Conservation (phyloP, 2,329 filamentous ascomycete genomes). For the Botrytis aclada region DNA sequence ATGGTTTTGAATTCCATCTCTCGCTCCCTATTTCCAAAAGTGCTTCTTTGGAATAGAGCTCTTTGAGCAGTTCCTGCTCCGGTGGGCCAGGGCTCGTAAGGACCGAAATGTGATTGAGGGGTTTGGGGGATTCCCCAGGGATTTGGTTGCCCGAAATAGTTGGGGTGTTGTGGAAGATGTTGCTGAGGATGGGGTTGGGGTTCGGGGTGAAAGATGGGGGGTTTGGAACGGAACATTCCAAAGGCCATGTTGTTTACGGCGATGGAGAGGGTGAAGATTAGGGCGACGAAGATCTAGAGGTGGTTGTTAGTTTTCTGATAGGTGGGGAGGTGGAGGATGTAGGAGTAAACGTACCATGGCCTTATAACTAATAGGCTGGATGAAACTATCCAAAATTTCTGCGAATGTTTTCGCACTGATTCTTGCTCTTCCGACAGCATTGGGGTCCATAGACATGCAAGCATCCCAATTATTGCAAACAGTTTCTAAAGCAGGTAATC, state of each 20-base stretch:
- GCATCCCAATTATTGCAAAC: slow-evolving; percentile 78
- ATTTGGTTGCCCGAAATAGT: slow-evolving; percentile 7
- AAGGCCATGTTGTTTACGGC: slow-evolving; percentile 52
- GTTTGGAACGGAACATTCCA: slow-evolving; percentile 37
- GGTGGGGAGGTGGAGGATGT: not conserved
- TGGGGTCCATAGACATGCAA: slow-evolving; percentile 83
- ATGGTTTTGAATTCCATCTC: not conserved
- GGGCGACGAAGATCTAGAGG: slow-evolving; percentile 49
- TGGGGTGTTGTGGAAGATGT: slow-evolving; percentile 26
- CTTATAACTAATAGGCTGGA: slow-evolving; percentile 87
- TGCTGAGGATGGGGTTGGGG: slow-evolving; percentile 34
- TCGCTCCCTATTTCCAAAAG: not conserved
- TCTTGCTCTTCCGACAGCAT: slow-evolving; percentile 72
- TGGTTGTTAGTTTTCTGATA: not conserved
- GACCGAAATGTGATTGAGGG: slow-evolving; percentile 21
- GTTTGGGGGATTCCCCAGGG: slow-evolving; percentile 29
- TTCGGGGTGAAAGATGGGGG: slow-evolving; percentile 18
- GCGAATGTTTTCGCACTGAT: slow-evolving; percentile 86
- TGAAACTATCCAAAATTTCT: slow-evolving; percentile 89
- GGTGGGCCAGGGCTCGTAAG: slow-evolving; percentile 25
- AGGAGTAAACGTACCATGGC: slow-evolving; percentile 54
- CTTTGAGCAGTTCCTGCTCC: not conserved
- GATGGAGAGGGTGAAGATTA: slow-evolving; percentile 48
- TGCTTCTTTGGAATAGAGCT: not conserved
- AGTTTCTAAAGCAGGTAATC: slow-evolving; percentile 68